Evolutionary conservation across 2,329 filamentous ascomycete species (phyloP).

Genomic region (Calonectria leucothoes): DNA sequence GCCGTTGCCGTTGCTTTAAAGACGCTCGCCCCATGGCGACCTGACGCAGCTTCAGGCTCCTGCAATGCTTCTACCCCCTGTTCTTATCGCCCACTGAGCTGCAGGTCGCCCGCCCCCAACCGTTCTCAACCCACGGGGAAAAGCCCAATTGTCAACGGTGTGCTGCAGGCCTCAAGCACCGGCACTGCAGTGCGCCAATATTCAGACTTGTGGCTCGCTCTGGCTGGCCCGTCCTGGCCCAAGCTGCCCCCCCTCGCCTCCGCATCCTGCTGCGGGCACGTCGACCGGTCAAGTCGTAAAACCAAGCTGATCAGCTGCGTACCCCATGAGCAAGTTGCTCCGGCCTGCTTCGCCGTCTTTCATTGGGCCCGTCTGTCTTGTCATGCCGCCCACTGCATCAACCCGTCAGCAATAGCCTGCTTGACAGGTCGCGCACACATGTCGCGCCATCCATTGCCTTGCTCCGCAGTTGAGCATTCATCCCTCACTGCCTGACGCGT

Average conservation of each 20-base stretch:
- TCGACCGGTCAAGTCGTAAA: conserved; percentile 14
- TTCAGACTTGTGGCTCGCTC: conserved; percentile 23
- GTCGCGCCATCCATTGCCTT: conserved; percentile 9
- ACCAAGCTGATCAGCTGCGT: not conserved
- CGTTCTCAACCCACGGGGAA: not conserved
- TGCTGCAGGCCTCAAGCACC: conserved; percentile 11
- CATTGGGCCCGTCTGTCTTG: conserved; percentile 11
- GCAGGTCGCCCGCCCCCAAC: conserved; percentile 1
- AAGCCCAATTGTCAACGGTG: conserved; percentile 1
- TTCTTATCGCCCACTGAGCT: not conserved
- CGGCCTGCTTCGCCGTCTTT: not conserved
- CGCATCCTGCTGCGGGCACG: conserved; percentile 8
- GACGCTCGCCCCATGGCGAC: not conserved
- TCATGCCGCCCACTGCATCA: conserved; percentile 15
- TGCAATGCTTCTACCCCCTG: conserved; percentile 13
- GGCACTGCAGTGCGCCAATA: not conserved
- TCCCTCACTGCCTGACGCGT: not conserved
- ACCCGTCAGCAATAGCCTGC: conserved; percentile 15
- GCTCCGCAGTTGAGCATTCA: not conserved
- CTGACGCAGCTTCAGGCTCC: not conserved
- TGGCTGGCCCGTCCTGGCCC: conserved; percentile 16
- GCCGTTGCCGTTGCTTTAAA: not conserved
- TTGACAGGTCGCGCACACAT: conserved; percentile 11
- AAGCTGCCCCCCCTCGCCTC: not conserved
- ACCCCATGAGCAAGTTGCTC: conserved; percentile 1